These are phyloP conservation scores for Serendipita sp. DNA, from an alignment of 768 basidiomycete genomes.

Conservation along the genomic window DNA sequence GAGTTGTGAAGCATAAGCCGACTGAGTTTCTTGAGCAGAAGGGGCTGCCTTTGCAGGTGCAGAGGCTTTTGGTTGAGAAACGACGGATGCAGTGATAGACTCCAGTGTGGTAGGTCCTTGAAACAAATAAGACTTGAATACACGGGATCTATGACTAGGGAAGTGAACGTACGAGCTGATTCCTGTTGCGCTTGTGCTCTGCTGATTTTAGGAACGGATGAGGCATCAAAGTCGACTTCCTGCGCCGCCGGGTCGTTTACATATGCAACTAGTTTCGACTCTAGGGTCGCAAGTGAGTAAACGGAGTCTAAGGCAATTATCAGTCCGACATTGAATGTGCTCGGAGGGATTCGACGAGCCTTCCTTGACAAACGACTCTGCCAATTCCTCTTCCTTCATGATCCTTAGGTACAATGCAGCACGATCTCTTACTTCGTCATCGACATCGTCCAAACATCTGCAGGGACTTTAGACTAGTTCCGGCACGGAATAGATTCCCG, in stretches of 20 bases:
- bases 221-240: slow-evolving; percentile 63
- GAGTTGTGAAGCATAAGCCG: slow-evolving; percentile 73
- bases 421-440: slow-evolving; percentile 96
- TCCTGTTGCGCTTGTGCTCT: slow-evolving; percentile 82
- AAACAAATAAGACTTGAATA: background rate
- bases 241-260: slow-evolving; percentile 65
- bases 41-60: slow-evolving; percentile 51
- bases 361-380: slow-evolving; percentile 80
- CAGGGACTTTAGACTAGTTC: background rate
- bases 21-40: slow-evolving; percentile 75
- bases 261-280: slow-evolving; percentile 84
- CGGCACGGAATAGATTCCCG: slow-evolving; percentile 8
- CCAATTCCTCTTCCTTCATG: slow-evolving; percentile 61
- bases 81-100: slow-evolving; percentile 55
- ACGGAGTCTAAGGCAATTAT: slow-evolving; percentile 53
- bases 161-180: slow-evolving; percentile 47
- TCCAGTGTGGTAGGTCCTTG: slow-evolving; percentile 74
- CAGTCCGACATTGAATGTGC: background rate
- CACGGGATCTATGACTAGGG: background rate
- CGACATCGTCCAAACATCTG: slow-evolving; percentile 93
- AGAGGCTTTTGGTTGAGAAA: slow-evolving; percentile 30
- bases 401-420: slow-evolving; percentile 86
- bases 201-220: slow-evolving; percentile 84
- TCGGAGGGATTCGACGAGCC: slow-evolving; percentile 31
- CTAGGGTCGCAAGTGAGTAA: slow-evolving; percentile 77